These are phyloP conservation scores for Lasiodiplodia sp. DNA, from an alignment of 2,329 filamentous ascomycete species.

Conservation along the genomic window DNA sequence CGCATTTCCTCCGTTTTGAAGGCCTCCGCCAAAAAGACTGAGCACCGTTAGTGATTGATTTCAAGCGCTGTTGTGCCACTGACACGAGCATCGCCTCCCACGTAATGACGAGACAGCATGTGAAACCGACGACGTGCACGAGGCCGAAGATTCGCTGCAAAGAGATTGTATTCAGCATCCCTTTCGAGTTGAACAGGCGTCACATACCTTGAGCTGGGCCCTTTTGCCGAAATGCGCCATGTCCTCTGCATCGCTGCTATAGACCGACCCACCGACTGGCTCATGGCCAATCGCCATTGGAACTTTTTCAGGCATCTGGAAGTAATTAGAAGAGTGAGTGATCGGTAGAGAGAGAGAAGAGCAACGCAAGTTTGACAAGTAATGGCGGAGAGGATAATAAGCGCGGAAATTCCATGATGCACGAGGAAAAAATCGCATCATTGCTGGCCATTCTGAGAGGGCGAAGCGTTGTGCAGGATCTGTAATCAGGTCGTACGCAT, in stretches of 20 bases:
- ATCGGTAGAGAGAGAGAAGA: neutral
- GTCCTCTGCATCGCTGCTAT: constrained; percentile 22
- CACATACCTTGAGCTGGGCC: constrained; percentile 45
- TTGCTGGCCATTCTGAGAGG: neutral
- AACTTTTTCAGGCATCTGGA: too few species aligned
- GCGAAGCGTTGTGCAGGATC: neutral
- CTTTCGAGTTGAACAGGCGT: neutral
- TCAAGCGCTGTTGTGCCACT: constrained; percentile 25
- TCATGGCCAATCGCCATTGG: neutral
- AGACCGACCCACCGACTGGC: constrained; percentile 2
- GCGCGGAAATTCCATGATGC: neutral
- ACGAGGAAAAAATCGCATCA: neutral
- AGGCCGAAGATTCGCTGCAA: constrained; percentile 46
- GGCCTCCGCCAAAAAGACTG: constrained; percentile 32
- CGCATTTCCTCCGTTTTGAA: constrained; percentile 45
- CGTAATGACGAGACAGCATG: constrained; percentile 47
- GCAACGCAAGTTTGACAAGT: neutral
- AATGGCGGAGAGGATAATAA: neutral
- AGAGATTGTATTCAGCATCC: neutral
- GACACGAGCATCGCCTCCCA: constrained; percentile 49
- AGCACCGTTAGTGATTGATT: neutral
- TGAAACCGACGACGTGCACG: constrained; percentile 47
- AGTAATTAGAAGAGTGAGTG: neutral
- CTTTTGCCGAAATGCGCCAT: constrained; percentile 35
- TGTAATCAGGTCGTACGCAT: neutral